Evolutionary conservation across 1,284 basidiomycete species (phyloP), one percentile per base, ranked within the genome.

Genomic region (Leccinum huronense): DNA sequence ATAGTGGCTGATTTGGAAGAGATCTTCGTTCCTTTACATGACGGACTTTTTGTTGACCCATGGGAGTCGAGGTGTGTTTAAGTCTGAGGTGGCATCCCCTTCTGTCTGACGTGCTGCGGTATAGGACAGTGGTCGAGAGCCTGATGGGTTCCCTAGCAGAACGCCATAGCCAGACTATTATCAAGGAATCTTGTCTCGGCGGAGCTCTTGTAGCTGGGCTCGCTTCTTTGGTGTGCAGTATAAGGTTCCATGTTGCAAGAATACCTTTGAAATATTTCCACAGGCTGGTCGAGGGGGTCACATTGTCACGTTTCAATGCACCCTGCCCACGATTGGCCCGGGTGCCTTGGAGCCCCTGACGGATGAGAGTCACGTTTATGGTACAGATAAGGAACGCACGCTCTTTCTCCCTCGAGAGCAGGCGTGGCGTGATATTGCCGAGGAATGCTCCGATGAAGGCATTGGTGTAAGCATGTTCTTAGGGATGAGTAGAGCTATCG

Each of bases 381-480:
- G 93, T 58, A 94, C 95, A 0, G 91, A 96, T 70, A 95, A 95
- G 77, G 97, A 99, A 77, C 87, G 86, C 72, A 81, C 83, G 0
- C 81, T 98, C 14, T 98, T 94, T 73, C 75, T 80, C 14, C 88
- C 95, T 5, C 88, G 91, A 36, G 87, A 90, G 67, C 80, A 86
- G 4, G 84, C 85, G 57, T 99, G 97, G 91, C 84, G 85, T 45
- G 85, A 89, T 8, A 84, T 94, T 1, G 95, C 89, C 2, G 93
- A 96, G 70, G 93, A 97, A 74, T 92, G 93, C 69, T 91, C 90
- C 3, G 90, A 95, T 67, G 87, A 91, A 60, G 97, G 97, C 16
- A 85, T 99, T 45, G 97, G 95, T 1, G 88, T 98, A 66, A 96
- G 90, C 73, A 81, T 95, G 76, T 97, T 97, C 78, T 81, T 98